phyloP scores from a whole-genome alignment of 139 green algal genomes.

The Deuterostichococcus epilithicus region DNA sequence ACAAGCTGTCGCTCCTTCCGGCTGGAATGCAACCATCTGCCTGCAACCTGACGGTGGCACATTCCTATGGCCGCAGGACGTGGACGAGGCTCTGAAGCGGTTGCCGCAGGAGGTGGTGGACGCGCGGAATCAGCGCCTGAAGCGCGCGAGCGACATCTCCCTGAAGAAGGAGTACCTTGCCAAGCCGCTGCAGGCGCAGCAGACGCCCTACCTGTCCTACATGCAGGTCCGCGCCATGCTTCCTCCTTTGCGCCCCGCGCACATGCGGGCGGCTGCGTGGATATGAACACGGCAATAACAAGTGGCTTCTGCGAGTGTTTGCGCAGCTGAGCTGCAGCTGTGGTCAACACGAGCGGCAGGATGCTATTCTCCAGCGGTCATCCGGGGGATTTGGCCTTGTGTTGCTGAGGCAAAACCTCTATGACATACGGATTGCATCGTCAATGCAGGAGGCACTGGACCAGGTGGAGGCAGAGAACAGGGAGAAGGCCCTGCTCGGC shows the following conservation, averaged over 20 bases:
- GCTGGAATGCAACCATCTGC: no score
- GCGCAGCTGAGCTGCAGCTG: neutral
- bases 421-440: neutral
- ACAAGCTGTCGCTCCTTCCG: neutral
- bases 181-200: conserved; percentile 80
- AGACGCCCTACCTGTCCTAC: conserved; percentile 90
- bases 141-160: conserved; percentile 87
- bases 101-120: conserved; percentile 87
- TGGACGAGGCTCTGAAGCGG: conserved; percentile 87
- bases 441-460: conserved; percentile 32
- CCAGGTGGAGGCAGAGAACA: conserved; percentile 51
- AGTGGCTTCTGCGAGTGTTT: neutral
- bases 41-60: no score
- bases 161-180: conserved; percentile 87
- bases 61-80: conserved; percentile 59
- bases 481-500: conserved; percentile 42
- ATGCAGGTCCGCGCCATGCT: conserved; percentile 51
- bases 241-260: neutral
- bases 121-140: conserved; percentile 85
- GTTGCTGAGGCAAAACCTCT: neutral
- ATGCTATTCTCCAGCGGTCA: neutral
- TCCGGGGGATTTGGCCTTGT: neutral
- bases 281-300: neutral
- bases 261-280: neutral
- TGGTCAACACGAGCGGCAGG: neutral